These are phyloP conservation scores for Circinella umbellata DNA, from an alignment of 371 early-diverging fungal species.

Conservation along the genomic window DNA sequence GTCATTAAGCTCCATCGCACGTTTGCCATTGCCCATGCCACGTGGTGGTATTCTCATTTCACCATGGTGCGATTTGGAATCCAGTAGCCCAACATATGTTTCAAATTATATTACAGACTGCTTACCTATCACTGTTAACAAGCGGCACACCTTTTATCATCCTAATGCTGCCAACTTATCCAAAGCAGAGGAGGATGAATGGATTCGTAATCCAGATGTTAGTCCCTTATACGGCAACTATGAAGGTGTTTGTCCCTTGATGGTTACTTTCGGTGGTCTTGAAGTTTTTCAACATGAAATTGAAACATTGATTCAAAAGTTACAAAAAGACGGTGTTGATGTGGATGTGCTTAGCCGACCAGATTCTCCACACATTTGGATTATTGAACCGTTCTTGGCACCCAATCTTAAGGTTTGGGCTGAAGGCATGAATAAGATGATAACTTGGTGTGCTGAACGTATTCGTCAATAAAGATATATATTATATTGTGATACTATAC, in stretches of 20 bases:
- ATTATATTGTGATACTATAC: too few species aligned
- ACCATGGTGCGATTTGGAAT: constrained; percentile 39
- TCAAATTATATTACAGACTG: constrained; percentile 19
- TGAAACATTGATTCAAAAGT: constrained; percentile 20
- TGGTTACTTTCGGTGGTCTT: constrained; percentile 32
- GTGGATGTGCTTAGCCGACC: constrained; percentile 32
- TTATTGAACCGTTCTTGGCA: constrained; percentile 21
- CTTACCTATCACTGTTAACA: background rate
- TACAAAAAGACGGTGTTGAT: constrained; percentile 29
- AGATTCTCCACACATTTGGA: constrained; percentile 36
- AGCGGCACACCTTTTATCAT: constrained; percentile 4
- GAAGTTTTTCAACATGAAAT: constrained; percentile 39
- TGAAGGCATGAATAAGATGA: constrained; percentile 9
- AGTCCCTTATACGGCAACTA: constrained; percentile 31
- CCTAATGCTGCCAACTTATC: constrained; percentile 10
- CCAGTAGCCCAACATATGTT: constrained; percentile 18
- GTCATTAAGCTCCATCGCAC: constrained; percentile 17
- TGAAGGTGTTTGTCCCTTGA: constrained; percentile 31
- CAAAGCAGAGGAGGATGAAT: constrained; percentile 9
- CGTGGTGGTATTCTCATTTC: constrained; percentile 34
- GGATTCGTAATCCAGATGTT: constrained; percentile 25
- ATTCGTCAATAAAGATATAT: background rate
- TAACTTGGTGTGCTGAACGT: constrained; percentile 17
- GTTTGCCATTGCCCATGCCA: constrained; percentile 28
- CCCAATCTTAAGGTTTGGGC: constrained; percentile 20